phyloP scores from a whole-genome alignment of 2,329 filamentous ascomycete genomes.

The Ceratocystis destructans region DNA sequence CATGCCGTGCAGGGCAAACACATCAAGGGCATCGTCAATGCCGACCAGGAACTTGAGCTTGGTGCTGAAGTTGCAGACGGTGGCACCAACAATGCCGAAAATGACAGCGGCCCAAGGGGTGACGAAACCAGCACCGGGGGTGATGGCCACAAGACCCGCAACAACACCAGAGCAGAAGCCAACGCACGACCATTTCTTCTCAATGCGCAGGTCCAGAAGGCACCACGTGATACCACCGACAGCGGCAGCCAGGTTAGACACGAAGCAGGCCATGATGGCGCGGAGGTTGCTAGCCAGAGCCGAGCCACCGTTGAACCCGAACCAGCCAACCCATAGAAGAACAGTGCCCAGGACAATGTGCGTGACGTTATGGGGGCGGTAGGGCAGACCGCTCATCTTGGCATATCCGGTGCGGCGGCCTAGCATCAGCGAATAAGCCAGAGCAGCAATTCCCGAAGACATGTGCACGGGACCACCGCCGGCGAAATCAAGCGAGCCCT shows the following conservation, averaged over 20 bases:
- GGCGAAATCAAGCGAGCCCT: conserved; percentile 60
- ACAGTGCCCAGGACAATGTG: conserved; percentile 60
- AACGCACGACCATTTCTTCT: conserved; percentile 85
- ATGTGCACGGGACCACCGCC: conserved; percentile 66
- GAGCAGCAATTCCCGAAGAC: conserved; percentile 54
- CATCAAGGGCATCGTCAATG: conserved; percentile 77
- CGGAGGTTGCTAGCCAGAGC: conserved; percentile 72
- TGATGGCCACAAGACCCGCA: conserved; percentile 75
- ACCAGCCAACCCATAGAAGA: conserved; percentile 87
- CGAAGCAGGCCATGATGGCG: conserved; percentile 76
- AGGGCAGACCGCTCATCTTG: conserved; percentile 47
- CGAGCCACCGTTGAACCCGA: conserved; percentile 85
- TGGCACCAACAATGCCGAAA: conserved; percentile 45
- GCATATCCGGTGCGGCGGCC: conserved; percentile 53
- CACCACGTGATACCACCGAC: conserved; percentile 74
- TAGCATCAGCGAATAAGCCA: conserved; percentile 61
- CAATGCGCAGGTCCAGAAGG: conserved; percentile 77
- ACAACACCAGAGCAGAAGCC: conserved; percentile 87
- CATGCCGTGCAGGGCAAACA: conserved; percentile 79
- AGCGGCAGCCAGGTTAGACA: conserved; percentile 76
- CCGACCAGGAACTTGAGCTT: conserved; percentile 64
- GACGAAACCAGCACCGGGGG: conserved; percentile 69
- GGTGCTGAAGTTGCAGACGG: conserved; percentile 71
- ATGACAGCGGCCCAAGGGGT: conserved; percentile 49
- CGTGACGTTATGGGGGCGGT: conserved; percentile 60